A percentile compares a stretch with the other conserved stretches of the same genome.
phyloP scores from a whole-genome alignment of 352 stramenopile genomes.

The Globisporangium nodosum region DNA sequence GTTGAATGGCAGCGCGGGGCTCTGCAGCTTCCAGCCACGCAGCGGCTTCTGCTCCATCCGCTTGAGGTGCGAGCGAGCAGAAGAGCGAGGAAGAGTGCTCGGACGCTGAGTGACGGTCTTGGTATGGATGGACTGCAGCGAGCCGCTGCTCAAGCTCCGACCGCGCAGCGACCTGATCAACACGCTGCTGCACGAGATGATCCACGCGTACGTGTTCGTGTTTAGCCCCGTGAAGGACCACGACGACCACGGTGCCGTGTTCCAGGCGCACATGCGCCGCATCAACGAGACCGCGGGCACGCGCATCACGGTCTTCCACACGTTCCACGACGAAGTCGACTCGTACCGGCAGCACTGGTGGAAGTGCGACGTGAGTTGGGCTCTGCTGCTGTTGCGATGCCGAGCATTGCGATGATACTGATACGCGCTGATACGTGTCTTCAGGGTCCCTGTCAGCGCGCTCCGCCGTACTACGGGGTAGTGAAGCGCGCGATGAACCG shows the following conservation, averaged over 20 bases:
- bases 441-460: slow-evolving; percentile 55
- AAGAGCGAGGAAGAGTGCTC: not conserved
- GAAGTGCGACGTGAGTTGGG: slow-evolving; percentile 65
- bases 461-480: slow-evolving; percentile 69
- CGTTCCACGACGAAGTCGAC: slow-evolving; percentile 88
- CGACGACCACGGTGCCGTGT: slow-evolving; percentile 80
- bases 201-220: slow-evolving; percentile 87
- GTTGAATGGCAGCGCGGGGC: slow-evolving; percentile 39
- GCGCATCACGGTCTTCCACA: slow-evolving; percentile 86
- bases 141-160: slow-evolving; percentile 77
- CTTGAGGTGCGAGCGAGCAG: slow-evolving; percentile 40
- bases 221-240: slow-evolving; percentile 71
- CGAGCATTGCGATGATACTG: too few relatives aligned
- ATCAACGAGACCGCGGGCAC: slow-evolving; percentile 65
- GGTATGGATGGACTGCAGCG: slow-evolving; percentile 19
- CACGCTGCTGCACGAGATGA: slow-evolving; percentile 89
- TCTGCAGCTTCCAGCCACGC: slow-evolving; percentile 73
- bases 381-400: not conserved
- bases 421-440: not conserved
- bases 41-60: slow-evolving; percentile 83
- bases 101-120: too few relatives aligned
- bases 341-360: slow-evolving; percentile 81
- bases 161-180: slow-evolving; percentile 83
- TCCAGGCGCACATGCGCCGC: slow-evolving; percentile 76
- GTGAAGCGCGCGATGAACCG: slow-evolving; percentile 89